Percentiles rank a stretch among this genome's conserved stretches.
These are phyloP conservation scores for Flaveria trinervia DNA, from an alignment of 129 eudicot species.

Conservation along the genomic window DNA sequence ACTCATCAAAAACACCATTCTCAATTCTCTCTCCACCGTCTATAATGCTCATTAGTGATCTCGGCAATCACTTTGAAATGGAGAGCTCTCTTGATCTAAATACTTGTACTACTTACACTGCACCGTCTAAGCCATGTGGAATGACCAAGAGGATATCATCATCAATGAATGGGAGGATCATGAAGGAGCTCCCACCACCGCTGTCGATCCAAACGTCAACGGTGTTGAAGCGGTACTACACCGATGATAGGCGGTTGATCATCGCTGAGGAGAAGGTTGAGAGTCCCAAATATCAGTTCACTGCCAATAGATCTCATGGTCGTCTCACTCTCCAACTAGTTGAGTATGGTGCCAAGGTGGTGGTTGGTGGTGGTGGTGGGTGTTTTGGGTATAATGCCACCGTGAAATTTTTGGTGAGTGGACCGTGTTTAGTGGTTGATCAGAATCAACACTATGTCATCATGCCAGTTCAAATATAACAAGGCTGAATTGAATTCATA, in stretches of 20 bases:
- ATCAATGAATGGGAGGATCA: not conserved
- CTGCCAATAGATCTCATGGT: constrained; percentile 46
- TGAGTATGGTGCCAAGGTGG: not conserved
- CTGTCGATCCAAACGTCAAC: constrained; percentile 34
- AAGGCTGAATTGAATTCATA: not conserved
- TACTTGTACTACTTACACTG: not conserved
- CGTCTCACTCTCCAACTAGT: constrained; percentile 43
- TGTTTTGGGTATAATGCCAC: constrained; percentile 13
- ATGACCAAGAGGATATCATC: not conserved
- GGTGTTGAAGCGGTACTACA: constrained; percentile 46
- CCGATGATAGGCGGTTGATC: constrained; percentile 52
- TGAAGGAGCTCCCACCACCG: constrained; percentile 58
- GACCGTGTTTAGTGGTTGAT: constrained; percentile 37
- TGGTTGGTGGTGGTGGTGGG: constrained; percentile 1
- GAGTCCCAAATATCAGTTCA: constrained; percentile 31
- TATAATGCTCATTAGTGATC: constrained; percentile 32
- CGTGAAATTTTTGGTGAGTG: constrained; percentile 16
- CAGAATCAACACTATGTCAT: constrained; percentile 23
- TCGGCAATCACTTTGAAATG: constrained; percentile 54
- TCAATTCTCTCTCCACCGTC: not conserved
- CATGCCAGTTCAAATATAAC: constrained; percentile 34
- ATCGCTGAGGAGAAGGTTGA: constrained; percentile 45
- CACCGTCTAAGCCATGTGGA: not conserved
- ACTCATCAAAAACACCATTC: not conserved
- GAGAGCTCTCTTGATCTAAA: constrained; percentile 49